Percentiles rank a stretch among this genome's conserved stretches.
Conservation (phyloP, 164 flowering plant genomes). For the Liquidambar formosana region DNA sequence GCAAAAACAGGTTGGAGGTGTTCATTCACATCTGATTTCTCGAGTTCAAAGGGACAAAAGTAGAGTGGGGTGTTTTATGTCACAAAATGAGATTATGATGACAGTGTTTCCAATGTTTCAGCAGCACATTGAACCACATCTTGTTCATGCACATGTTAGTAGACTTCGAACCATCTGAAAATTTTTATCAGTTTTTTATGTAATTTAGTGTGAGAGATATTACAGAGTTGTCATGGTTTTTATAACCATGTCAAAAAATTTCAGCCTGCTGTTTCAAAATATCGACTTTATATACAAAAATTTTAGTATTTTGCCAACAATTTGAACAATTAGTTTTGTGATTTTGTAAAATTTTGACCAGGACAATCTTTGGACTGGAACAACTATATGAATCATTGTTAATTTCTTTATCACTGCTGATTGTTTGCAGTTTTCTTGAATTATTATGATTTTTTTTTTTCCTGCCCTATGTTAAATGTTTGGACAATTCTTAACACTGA, state of each 20-base stretch:
- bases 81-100: conserved; percentile 94
- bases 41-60: conserved; percentile 97
- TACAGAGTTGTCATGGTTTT: neutral
- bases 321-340: neutral
- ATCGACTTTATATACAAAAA: too few relatives aligned
- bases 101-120: conserved; percentile 98
- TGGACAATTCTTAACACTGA: neutral
- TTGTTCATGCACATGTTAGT: conserved; percentile 99
- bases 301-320: neutral
- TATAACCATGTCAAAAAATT: neutral
- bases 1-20: conserved; percentile 88
- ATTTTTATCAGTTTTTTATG: neutral
- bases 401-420: too few relatives aligned
- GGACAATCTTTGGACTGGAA: too few relatives aligned
- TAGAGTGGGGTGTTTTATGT: conserved; percentile 69
- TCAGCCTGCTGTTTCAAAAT: neutral
- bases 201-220: neutral
- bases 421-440: too few relatives aligned
- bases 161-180: neutral
- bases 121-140: conserved; percentile 97
- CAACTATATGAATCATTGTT: too few relatives aligned
- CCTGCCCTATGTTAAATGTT: too few relatives aligned
- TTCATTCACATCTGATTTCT: conserved; percentile 95
- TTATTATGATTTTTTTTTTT: too few relatives aligned
- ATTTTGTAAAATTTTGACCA: neutral